phyloP scores from a whole-genome alignment of 257 asterid species.

The Prunella vulgaris region DNA sequence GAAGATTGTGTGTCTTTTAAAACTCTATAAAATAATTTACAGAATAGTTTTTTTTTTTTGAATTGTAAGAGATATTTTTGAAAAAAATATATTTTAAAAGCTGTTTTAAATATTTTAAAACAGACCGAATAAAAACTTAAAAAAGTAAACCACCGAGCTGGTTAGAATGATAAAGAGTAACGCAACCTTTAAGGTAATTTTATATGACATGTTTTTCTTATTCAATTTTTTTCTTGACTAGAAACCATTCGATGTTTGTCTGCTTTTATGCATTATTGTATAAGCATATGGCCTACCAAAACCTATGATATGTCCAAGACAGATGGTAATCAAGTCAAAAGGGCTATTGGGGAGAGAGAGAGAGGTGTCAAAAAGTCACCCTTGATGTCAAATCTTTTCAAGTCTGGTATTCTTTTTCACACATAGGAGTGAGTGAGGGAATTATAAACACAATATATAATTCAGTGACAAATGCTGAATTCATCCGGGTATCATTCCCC shows the following conservation, averaged over 20 bases:
- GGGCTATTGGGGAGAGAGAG: neutral
- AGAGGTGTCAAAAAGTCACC: constrained; percentile 10
- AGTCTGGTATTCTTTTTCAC: neutral
- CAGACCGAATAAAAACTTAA: no score
- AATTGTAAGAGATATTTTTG: no score
- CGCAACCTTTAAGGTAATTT: neutral
- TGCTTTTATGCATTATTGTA: neutral
- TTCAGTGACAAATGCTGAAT: neutral
- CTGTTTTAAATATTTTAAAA: no score
- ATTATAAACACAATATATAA: neutral
- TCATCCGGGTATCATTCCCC: neutral
- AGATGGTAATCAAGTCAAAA: neutral
- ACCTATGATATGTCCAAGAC: neutral
- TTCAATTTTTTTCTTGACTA: neutral
- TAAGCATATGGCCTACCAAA: neutral
- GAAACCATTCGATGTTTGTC: neutral
- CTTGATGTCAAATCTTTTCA: neutral
- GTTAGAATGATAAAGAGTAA: neutral
- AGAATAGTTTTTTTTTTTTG: no score
- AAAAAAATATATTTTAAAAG: no score
- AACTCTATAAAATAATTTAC: no score
- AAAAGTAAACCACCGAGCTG: no score
- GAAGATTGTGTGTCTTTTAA: no score
- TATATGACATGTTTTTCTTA: no score
- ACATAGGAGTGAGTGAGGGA: neutral